Evolutionary conservation across 2,329 filamentous ascomycete genomes (phyloP).

Genomic region (Aspergillus sp.): DNA sequence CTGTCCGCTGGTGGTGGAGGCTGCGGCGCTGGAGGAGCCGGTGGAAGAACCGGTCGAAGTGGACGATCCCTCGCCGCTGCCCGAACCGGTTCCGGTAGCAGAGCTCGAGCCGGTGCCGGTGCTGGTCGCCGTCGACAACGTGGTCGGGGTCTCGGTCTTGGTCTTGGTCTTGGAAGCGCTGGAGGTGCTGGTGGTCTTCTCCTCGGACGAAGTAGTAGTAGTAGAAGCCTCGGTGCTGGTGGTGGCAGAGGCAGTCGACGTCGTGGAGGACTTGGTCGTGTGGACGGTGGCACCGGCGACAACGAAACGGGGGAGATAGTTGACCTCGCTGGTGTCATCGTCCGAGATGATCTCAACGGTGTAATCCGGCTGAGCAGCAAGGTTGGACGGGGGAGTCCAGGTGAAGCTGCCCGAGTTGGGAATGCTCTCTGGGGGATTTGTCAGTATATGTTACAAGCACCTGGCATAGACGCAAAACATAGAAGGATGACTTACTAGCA

Average conservation of each 20-base stretch:
- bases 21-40: conserved; percentile 9
- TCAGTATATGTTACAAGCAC: conserved; percentile 6
- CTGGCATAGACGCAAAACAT: background rate
- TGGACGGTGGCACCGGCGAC: conserved; percentile 46
- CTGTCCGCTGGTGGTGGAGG: conserved; percentile 18
- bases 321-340: conserved; percentile 42
- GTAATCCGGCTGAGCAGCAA: conserved; percentile 49
- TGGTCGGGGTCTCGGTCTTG: conserved; percentile 14
- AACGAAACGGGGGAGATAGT: conserved; percentile 55
- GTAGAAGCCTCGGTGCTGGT: conserved; percentile 22
- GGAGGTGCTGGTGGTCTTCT: conserved; percentile 17
- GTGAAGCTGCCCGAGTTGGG: conserved; percentile 51
- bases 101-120: conserved; percentile 17
- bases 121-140: conserved; percentile 19
- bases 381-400: conserved; percentile 45
- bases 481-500: conserved; percentile 38
- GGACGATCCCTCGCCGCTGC: conserved; percentile 10
- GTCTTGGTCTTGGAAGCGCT: conserved; percentile 23
- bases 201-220: conserved; percentile 18
- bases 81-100: conserved; percentile 15
- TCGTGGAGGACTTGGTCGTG: conserved; percentile 29
- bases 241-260: conserved; percentile 22
- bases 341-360: conserved; percentile 55
- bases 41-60: conserved; percentile 21
- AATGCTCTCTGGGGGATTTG: conserved; percentile 40